These are phyloP conservation scores for Glarea lozoyensis DNA, from an alignment of 495 filamentous ascomycete genomes.

Conservation along the genomic window DNA sequence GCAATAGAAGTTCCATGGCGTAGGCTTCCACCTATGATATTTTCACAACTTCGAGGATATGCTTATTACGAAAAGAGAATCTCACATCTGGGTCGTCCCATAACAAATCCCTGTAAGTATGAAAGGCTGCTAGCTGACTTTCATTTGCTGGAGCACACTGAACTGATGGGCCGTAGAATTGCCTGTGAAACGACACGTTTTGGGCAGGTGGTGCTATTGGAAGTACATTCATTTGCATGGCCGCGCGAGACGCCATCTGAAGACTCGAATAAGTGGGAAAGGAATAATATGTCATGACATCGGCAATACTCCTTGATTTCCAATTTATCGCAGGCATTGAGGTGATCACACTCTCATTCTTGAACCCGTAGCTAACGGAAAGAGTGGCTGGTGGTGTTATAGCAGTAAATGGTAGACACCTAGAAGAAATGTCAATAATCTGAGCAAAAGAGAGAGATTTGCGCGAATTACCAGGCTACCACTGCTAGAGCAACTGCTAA, in stretches of 20 bases:
- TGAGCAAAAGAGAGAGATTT: too few species aligned
- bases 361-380: slow-evolving; percentile 1
- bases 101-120: too few species aligned
- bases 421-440: too few species aligned
- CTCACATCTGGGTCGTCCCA: too few species aligned
- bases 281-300: neutral
- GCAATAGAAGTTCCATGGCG: too few species aligned
- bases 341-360: neutral
- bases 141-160: slow-evolving; percentile 2
- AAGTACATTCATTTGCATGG: neutral
- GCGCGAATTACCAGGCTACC: neutral
- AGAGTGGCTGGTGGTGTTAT: slow-evolving; percentile 9
- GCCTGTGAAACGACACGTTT: slow-evolving; percentile 5
- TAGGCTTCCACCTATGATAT: too few species aligned
- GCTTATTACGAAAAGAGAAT: too few species aligned
- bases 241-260: neutral
- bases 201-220: neutral
- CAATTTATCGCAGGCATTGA: neutral
- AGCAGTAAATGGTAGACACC: slow-evolving; percentile 7
- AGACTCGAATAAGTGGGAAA: neutral
- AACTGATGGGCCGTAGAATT: slow-evolving; percentile 7
- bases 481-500: neutral
- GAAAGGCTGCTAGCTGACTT: too few species aligned
- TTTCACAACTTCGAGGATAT: too few species aligned
- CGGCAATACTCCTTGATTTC: neutral